Evolutionary conservation across 2,329 filamentous ascomycete species (phyloP).

Genomic region (Aspergillus versicolor): DNA sequence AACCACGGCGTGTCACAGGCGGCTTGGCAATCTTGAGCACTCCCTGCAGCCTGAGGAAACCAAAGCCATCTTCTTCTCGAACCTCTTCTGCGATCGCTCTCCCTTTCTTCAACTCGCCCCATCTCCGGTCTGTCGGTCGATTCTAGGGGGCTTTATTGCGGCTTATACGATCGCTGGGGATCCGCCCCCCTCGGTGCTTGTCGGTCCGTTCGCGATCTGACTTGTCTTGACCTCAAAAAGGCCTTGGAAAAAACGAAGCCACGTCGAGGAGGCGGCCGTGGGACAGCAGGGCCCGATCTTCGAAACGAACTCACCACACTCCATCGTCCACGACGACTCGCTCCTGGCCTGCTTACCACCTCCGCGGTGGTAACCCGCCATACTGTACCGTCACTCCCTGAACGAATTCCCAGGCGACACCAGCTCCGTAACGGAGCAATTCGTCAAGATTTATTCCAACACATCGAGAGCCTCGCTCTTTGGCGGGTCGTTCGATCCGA

Average conservation of each 20-base stretch:
- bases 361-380: slow-evolving; percentile 34
- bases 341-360: slow-evolving; percentile 19
- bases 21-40: slow-evolving; percentile 17
- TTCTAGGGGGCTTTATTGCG: slow-evolving; percentile 10
- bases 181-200: slow-evolving; percentile 4
- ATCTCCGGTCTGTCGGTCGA: slow-evolving; percentile 9
- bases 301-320: not conserved
- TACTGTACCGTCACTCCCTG: slow-evolving; percentile 27
- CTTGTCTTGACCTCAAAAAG: slow-evolving; percentile 15
- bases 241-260: slow-evolving; percentile 4
- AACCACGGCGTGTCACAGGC: slow-evolving; percentile 20
- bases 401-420: slow-evolving; percentile 24
- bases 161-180: slow-evolving; percentile 11
- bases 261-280: slow-evolving; percentile 4
- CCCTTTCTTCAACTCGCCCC: not conserved
- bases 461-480: slow-evolving; percentile 59
- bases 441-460: slow-evolving; percentile 57
- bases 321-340: not conserved
- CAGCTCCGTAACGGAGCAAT: slow-evolving; percentile 42
- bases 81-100: not conserved
- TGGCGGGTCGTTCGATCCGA: slow-evolving; percentile 55
- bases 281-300: slow-evolving; percentile 6
- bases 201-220: slow-evolving; percentile 7
- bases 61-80: not conserved
- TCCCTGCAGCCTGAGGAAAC: slow-evolving; percentile 3